These are phyloP conservation scores for Heteromeles arbutifolia DNA, from an alignment of 306 rosid species.

Conservation along the genomic window DNA sequence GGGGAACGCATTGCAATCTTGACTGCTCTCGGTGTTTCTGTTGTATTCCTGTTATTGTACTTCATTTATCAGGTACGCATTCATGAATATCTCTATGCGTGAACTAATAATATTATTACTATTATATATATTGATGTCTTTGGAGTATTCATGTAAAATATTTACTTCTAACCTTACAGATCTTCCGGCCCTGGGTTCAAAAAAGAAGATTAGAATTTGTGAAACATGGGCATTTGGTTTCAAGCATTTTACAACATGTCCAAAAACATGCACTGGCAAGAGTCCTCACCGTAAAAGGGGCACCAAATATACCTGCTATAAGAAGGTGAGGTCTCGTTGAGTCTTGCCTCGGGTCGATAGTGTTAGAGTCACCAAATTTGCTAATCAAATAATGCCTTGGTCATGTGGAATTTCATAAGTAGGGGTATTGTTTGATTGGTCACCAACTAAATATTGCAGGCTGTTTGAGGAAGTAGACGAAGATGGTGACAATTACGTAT, in stretches of 20 bases:
- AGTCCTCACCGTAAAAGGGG: constrained; percentile 9
- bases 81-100: not conserved
- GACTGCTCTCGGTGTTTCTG: constrained; percentile 35
- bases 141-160: not conserved
- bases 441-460: constrained; percentile 21
- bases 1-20: constrained; percentile 22
- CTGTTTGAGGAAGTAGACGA: constrained; percentile 41
- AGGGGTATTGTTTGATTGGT: not conserved
- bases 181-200: constrained; percentile 15
- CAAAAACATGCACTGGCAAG: constrained; percentile 13
- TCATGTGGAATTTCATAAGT: not conserved
- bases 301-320: constrained; percentile 5
- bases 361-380: not conserved
- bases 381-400: not conserved
- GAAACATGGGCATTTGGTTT: constrained; percentile 3
- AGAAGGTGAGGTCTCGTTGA: not conserved
- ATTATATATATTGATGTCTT: not conserved
- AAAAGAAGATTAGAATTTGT: constrained; percentile 15
- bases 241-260: constrained; percentile 6
- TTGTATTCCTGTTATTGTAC: constrained; percentile 25
- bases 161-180: not conserved
- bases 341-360: not conserved
- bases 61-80: constrained; percentile 49
- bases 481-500: constrained; percentile 27
- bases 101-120: not conserved